Conservation (phyloP, 148 eudicot species). For the Heliamphora exappendiculata region DNA sequence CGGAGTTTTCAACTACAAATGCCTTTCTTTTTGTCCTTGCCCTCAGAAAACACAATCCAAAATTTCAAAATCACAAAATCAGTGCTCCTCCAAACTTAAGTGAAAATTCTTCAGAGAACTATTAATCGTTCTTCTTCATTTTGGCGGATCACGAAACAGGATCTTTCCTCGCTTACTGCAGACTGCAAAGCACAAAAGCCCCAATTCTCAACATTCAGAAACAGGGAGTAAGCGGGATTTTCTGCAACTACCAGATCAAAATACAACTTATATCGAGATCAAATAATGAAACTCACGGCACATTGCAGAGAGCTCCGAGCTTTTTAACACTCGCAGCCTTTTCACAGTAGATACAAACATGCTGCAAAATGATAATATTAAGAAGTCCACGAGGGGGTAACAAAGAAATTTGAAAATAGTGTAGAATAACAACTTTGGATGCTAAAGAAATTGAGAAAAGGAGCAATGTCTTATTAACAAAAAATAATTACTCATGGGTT, state of each 20-base stretch:
- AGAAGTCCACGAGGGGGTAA: background rate
- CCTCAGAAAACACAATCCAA: background rate
- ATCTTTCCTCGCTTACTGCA: slow-evolving; percentile 30
- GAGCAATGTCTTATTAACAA: background rate
- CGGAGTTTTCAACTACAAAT: slow-evolving; percentile 2
- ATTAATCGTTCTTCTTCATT: slow-evolving; percentile 6
- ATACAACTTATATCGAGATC: background rate
- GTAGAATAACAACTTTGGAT: background rate
- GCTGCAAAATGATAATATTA: slow-evolving; percentile 33
- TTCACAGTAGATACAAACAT: slow-evolving; percentile 85
- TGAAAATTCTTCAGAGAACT: background rate
- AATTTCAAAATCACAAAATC: background rate
- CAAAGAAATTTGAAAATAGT: background rate
- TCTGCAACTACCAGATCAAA: background rate
- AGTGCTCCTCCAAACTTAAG: background rate
- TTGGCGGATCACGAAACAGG: slow-evolving; percentile 6
- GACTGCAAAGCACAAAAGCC: slow-evolving; percentile 23
- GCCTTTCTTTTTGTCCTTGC: background rate
- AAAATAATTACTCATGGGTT: background rate
- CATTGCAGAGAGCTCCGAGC: slow-evolving; percentile 59
- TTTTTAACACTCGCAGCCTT: slow-evolving; percentile 83
- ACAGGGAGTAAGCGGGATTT: background rate
- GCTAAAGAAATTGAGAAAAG: background rate
- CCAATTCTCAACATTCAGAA: background rate
- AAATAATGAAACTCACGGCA: slow-evolving; percentile 38